A percentile compares a stretch with the other conserved stretches of the same genome.
These are phyloP conservation scores for Pseudocercospora eumusae DNA, from an alignment of 2,329 filamentous ascomycete genomes.

Conservation along the genomic window DNA sequence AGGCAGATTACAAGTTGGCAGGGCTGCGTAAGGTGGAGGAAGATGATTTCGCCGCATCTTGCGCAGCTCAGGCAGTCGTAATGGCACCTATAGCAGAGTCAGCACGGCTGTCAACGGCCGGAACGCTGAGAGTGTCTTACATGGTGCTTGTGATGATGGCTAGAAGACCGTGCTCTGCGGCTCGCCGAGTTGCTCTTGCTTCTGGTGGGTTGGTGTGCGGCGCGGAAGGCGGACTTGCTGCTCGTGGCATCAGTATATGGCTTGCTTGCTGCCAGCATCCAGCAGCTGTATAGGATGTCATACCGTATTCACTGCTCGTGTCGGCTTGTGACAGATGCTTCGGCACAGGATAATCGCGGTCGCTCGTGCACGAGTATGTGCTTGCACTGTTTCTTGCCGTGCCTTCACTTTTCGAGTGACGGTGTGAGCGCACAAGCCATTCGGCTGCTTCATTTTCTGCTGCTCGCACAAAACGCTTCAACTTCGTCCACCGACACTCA, in stretches of 20 bases:
- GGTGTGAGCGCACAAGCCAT: background rate
- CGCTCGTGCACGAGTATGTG: background rate
- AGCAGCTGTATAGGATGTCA: background rate
- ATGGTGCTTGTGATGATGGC: background rate
- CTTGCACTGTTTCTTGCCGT: background rate
- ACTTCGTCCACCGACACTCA: constrained; percentile 8
- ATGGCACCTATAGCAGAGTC: background rate
- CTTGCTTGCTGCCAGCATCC: background rate
- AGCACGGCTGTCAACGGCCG: background rate
- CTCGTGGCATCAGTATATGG: constrained; percentile 1
- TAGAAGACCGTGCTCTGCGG: background rate
- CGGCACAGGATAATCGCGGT: background rate
- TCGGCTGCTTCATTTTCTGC: background rate
- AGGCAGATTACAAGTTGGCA: background rate
- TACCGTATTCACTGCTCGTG: background rate
- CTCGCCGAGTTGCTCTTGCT: constrained; percentile 2
- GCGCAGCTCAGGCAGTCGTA: background rate
- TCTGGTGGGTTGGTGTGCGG: background rate
- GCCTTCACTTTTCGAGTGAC: constrained; percentile 2
- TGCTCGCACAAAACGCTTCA: background rate
- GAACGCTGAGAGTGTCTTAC: background rate
- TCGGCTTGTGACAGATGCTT: background rate
- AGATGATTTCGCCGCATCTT: background rate
- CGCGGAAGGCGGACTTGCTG: constrained; percentile 1
- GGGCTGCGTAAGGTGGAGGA: background rate